Percentiles rank a stretch among this genome's conserved stretches.
These are phyloP conservation scores for Rhodotorula babjevae DNA, from an alignment of 768 basidiomycete genomes.

Conservation along the genomic window DNA sequence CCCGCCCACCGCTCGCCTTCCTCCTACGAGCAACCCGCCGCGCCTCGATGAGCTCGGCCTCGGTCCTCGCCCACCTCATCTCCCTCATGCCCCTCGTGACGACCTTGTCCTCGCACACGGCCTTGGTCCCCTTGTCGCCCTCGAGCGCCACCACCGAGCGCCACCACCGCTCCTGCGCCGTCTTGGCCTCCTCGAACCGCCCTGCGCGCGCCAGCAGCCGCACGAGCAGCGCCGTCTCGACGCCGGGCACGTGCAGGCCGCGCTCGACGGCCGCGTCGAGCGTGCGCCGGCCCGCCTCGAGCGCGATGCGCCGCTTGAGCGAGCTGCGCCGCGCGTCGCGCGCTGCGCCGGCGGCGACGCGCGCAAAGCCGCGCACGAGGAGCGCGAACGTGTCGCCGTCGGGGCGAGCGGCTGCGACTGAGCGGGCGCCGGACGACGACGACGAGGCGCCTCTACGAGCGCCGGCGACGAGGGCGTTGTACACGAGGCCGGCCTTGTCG, in stretches of 20 bases:
- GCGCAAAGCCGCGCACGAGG: conserved; percentile 25
- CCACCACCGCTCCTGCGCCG: conserved; percentile 27
- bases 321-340: background rate
- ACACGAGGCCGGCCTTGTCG: conserved; percentile 20
- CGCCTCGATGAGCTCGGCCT: conserved; percentile 1
- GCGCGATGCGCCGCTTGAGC: background rate
- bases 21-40: background rate
- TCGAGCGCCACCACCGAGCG: background rate
- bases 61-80: conserved; percentile 15
- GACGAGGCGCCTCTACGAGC: no score
- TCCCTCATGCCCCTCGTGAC: conserved; percentile 9
- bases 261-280: conserved; percentile 1
- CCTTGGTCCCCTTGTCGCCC: background rate
- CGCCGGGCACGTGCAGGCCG: background rate
- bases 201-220: background rate
- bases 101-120: conserved; percentile 6
- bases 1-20: background rate
- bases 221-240: conserved; percentile 3
- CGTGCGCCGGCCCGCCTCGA: conserved; percentile 24
- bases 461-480: conserved; percentile 13
- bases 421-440: background rate
- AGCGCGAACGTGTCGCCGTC: conserved; percentile 26
- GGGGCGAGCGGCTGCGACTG: background rate
- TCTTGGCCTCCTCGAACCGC: conserved; percentile 25
- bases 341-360: conserved; percentile 2